Conservation (phyloP, 2,329 filamentous ascomycete genomes). For the Alternaria gaisen region DNA sequence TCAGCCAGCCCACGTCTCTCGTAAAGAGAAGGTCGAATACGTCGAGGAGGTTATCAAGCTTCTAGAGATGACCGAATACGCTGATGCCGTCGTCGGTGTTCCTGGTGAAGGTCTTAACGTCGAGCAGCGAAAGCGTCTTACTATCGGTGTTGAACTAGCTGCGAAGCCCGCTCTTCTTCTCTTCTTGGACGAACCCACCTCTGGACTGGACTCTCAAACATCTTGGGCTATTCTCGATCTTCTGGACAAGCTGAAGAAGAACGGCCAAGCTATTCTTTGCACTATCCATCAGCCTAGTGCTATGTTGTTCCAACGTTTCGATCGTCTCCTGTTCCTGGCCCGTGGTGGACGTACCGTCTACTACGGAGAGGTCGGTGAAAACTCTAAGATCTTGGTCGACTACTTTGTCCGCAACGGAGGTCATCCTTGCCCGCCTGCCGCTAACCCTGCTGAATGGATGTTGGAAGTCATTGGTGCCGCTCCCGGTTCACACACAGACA, state of each 20-base stretch:
- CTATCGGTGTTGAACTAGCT: constrained; percentile 94
- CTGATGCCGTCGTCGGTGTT: constrained; percentile 89
- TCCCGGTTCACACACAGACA: constrained; percentile 59
- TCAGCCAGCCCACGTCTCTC: constrained; percentile 77
- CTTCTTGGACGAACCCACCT: constrained; percentile 95
- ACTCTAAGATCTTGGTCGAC: constrained; percentile 71
- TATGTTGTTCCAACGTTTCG: constrained; percentile 92
- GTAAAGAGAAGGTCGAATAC: constrained; percentile 82
- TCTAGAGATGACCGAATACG: constrained; percentile 88
- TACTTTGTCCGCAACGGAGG: constrained; percentile 82
- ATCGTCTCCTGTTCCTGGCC: constrained; percentile 79
- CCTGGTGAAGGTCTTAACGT: constrained; percentile 80
- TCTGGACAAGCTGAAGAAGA: constrained; percentile 87
- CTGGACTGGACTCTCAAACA: constrained; percentile 90
- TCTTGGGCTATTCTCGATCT: constrained; percentile 92
- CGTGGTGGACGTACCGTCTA: constrained; percentile 82
- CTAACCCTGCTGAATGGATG: constrained; percentile 89
- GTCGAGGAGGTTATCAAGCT: constrained; percentile 91
- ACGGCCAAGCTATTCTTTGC: constrained; percentile 86
- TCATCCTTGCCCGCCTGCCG: constrained; percentile 68
- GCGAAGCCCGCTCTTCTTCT: constrained; percentile 89
- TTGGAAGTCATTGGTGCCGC: constrained; percentile 64
- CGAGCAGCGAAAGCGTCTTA: constrained; percentile 77
- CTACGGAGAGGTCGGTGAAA: constrained; percentile 79
- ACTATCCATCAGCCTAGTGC: constrained; percentile 98